A percentile compares a stretch with the other conserved stretches of the same genome.
These are phyloP conservation scores for Trypanosoma boissoni DNA, from an alignment of 208 protist genomes.

Conservation along the genomic window DNA sequence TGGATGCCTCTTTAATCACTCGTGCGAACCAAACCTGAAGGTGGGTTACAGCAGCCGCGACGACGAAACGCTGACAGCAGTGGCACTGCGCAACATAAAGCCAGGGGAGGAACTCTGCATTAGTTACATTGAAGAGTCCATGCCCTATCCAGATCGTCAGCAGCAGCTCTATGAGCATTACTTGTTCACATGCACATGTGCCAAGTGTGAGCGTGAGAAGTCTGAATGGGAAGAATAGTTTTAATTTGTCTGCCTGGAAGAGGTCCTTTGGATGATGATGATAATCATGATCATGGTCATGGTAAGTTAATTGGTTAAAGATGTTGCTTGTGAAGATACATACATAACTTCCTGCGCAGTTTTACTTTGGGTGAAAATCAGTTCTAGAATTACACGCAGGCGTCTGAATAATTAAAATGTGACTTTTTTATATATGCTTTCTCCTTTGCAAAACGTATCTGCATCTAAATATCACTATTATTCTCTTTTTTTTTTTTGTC, in stretches of 20 bases:
- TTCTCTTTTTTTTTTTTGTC: conserved; percentile 10
- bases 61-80: conserved; percentile 64
- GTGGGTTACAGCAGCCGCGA: conserved; percentile 44
- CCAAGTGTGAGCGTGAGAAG: conserved; percentile 26
- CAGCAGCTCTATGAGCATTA: conserved; percentile 74
- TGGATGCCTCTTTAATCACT: conserved; percentile 77
- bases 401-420: too few species aligned
- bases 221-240: neutral
- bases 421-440: too few species aligned
- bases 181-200: conserved; percentile 61
- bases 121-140: conserved; percentile 65
- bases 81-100: conserved; percentile 54
- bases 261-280: too few species aligned
- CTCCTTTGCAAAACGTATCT: neutral
- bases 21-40: conserved; percentile 69
- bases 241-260: neutral
- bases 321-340: too few species aligned
- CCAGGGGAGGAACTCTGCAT: conserved; percentile 68
- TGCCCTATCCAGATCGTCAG: conserved; percentile 40
- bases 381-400: too few species aligned
- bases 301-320: too few species aligned
- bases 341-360: too few species aligned
- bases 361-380: too few species aligned
- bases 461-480: conserved; percentile 2
- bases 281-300: too few species aligned